Evolutionary conservation across 208 protist species (phyloP).

Genomic region (Crithidia fasciculata): DNA sequence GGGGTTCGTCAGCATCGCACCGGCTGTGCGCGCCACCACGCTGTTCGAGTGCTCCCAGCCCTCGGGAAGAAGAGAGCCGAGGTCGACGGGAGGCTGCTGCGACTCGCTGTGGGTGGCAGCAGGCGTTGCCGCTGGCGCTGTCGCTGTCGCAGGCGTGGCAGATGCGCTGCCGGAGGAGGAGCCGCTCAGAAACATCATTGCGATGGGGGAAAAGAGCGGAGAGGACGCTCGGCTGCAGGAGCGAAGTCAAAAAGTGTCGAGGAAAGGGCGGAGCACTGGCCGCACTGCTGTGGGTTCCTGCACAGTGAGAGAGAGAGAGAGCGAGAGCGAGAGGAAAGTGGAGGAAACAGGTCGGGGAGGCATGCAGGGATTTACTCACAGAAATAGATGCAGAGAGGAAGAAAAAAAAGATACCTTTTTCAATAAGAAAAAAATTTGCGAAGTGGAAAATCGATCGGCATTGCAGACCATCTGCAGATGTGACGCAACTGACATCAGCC

Average conservation of each 20-base stretch:
- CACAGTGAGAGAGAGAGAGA: no score
- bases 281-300: no score
- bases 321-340: no score
- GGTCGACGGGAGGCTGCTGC: constrained; percentile 41
- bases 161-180: neutral
- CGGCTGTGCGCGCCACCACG: constrained; percentile 40
- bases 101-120: neutral
- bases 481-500: no score
- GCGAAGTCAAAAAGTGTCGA: no score
- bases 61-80: constrained; percentile 59
- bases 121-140: neutral
- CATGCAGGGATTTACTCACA: no score
- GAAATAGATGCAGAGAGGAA: constrained; percentile 12
- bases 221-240: no score
- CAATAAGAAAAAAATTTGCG: neutral
- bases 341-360: no score
- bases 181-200: constrained; percentile 17
- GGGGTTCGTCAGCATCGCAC: constrained; percentile 72
- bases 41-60: constrained; percentile 61
- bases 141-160: neutral
- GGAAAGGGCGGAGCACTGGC: no score
- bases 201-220: neutral
- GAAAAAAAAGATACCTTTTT: neutral
- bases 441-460: no score
- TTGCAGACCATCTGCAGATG: no score